These are phyloP conservation scores for Amylocarpus encephaloides DNA, from an alignment of 2,329 filamentous ascomycete genomes.

Conservation along the genomic window DNA sequence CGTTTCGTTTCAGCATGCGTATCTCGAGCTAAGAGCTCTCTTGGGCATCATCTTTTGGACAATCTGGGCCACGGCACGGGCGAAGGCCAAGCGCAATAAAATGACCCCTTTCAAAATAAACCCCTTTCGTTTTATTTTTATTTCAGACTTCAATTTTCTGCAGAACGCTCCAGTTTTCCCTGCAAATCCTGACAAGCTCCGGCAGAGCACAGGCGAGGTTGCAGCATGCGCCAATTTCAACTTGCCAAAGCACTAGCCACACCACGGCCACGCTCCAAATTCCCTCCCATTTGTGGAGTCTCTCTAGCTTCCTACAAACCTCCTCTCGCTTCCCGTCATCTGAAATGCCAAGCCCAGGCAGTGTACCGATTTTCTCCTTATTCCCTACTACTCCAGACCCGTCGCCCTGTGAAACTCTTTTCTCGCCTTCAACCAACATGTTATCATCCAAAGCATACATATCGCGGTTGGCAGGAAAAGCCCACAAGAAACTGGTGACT, in stretches of 20 bases:
- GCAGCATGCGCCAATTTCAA: neutral
- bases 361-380: constrained; percentile 2
- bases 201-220: constrained; percentile 12
- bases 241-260: neutral
- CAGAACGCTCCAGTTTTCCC: constrained; percentile 1
- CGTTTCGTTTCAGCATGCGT: neutral
- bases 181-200: constrained; percentile 15
- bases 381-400: neutral
- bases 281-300: neutral
- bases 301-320: neutral
- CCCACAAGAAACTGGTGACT: no score
- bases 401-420: no score
- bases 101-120: no score
- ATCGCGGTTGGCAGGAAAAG: no score
- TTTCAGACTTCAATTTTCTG: constrained; percentile 19
- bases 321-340: neutral
- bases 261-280: neutral
- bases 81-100: neutral
- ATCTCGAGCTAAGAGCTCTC: no score
- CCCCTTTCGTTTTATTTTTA: no score
- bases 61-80: constrained; percentile 2
- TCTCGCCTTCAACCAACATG: no score
- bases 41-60: neutral
- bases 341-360: constrained; percentile 1
- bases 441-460: no score